Conservation (phyloP, 177 flowering plant genomes). For the Telopea speciosissima region DNA sequence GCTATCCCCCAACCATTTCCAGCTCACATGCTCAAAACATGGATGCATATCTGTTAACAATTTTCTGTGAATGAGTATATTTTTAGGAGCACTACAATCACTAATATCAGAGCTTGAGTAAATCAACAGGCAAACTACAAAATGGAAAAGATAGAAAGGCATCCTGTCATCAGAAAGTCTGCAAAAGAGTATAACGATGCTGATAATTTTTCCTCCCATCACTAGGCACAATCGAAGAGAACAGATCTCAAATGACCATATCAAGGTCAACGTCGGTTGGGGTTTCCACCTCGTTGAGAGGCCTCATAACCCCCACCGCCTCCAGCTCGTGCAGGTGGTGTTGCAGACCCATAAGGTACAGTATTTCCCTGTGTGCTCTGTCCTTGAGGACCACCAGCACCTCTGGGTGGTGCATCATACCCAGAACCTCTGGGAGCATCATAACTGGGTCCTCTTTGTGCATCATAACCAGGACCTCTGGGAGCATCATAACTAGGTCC, state of each 20-base stretch:
- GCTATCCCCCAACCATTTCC: neutral
- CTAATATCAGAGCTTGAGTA: neutral
- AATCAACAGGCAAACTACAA: neutral
- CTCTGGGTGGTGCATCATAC: slow-evolving; percentile 27
- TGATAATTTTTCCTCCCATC: neutral
- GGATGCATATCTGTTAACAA: neutral
- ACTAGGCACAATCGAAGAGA: neutral
- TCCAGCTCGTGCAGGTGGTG: slow-evolving; percentile 25
- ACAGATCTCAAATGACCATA: neutral
- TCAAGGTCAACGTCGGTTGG: slow-evolving; percentile 15
- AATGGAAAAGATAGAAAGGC: neutral
- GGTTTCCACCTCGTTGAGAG: slow-evolving; percentile 46
- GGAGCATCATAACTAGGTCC: slow-evolving; percentile 19
- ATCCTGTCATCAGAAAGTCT: neutral
- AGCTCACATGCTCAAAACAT: neutral
- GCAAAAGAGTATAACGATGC: neutral
- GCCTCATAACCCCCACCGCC: slow-evolving; percentile 28
- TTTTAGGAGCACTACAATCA: neutral
- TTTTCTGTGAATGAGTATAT: neutral
- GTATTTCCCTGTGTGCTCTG: slow-evolving; percentile 27
- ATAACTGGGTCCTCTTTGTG: slow-evolving; percentile 10
- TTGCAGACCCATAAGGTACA: slow-evolving; percentile 27
- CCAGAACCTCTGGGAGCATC: slow-evolving; percentile 17
- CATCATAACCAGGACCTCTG: slow-evolving; percentile 21
- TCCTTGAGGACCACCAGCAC: slow-evolving; percentile 32